Base-by-base conservation (phyloP, 495 filamentous ascomycete species). In the Pseudomonodictys pantanalensis region DNA sequence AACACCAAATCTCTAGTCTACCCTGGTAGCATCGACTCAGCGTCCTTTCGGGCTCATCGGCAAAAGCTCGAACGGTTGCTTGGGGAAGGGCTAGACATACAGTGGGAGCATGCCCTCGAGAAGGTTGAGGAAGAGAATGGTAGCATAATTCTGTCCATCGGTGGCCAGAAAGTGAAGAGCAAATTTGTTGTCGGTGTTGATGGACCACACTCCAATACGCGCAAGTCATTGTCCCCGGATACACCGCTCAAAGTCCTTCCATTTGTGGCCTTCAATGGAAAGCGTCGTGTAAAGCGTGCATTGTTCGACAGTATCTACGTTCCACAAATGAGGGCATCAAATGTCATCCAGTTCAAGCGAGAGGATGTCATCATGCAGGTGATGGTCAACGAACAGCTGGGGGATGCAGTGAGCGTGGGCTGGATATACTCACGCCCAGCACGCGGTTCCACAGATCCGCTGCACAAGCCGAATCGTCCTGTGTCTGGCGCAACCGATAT, bases 351-450 rank as follows among this genome's bases (percentile, higher is more conserved):
- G 25, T 33, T 46, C 15, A 52, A 46, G 6, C 24, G 58, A 6
- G 55, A 59, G 2, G 62, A 70, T 30, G 48, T 60, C 0, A 22
- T 70, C 0, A 54, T 78, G 23, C 59, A 74, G 11, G 71, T 77
- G 32, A 59, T 64, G 2, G 54, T 75, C 35, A 67, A 64, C 47
- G 63, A 70, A 1, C 30, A 46, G 17, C 9, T 10, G 18, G 49
- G n/a, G 2, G 48, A 60, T 28, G 1, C 9, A 3, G 65, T 71
- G 12, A 64, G 46, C 41, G 30, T 77, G 10, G 67, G 55, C 52
- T 77, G 70, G 55, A 70, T 62, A 11, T 76, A 72, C 63, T 77
- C 75, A 4, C 73, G 75, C 8, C 72, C 69, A 25, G 65, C 71
- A 2, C 30, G 25, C 3, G 23, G 45, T 0, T 1, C 35, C 0